phyloP scores from a whole-genome alignment of 2,329 filamentous ascomycete species.

The Lachnellula occidentalis region DNA sequence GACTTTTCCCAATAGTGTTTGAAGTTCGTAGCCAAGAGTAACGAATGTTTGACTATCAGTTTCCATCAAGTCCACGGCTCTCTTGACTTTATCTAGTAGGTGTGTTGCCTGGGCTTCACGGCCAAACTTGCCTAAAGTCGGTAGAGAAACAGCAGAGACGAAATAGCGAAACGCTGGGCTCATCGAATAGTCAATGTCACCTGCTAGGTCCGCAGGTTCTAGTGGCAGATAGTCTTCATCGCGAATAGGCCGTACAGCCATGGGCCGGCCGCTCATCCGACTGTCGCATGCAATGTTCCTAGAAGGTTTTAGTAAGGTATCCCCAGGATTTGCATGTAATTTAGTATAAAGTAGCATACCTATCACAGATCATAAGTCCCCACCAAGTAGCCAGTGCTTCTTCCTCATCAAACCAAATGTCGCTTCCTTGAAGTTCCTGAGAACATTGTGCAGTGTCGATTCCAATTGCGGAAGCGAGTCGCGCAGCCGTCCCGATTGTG shows the following conservation, averaged over 20 bases:
- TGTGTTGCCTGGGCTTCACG: slow-evolving; percentile 21
- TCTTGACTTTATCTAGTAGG: slow-evolving; percentile 13
- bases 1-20: slow-evolving; percentile 11
- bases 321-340: neutral
- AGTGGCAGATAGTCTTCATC: slow-evolving; percentile 17
- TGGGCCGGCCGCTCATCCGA: slow-evolving; percentile 11
- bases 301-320: neutral
- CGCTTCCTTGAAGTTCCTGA: slow-evolving; percentile 13
- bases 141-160: slow-evolving; percentile 13
- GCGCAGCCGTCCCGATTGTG: slow-evolving; percentile 15
- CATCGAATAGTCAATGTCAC: neutral
- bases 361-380: slow-evolving; percentile 22
- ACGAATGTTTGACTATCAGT: slow-evolving; percentile 7
- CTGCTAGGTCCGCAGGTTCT: slow-evolving; percentile 14
- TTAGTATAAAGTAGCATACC: slow-evolving; percentile 7
- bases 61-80: slow-evolving; percentile 7
- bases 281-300: slow-evolving; percentile 16
- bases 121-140: slow-evolving; percentile 17
- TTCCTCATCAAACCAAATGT: slow-evolving; percentile 18
- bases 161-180: slow-evolving; percentile 12
- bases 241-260: slow-evolving; percentile 14
- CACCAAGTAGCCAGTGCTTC: slow-evolving; percentile 21
- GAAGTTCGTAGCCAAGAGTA: slow-evolving; percentile 13
- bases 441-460: slow-evolving; percentile 16
- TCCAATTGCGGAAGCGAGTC: slow-evolving; percentile 17